Percentiles rank a stretch among this genome's conserved stretches.
Evolutionary conservation across 352 stramenopile species (phyloP).

Genomic region (Phytophthora pistaciae): DNA sequence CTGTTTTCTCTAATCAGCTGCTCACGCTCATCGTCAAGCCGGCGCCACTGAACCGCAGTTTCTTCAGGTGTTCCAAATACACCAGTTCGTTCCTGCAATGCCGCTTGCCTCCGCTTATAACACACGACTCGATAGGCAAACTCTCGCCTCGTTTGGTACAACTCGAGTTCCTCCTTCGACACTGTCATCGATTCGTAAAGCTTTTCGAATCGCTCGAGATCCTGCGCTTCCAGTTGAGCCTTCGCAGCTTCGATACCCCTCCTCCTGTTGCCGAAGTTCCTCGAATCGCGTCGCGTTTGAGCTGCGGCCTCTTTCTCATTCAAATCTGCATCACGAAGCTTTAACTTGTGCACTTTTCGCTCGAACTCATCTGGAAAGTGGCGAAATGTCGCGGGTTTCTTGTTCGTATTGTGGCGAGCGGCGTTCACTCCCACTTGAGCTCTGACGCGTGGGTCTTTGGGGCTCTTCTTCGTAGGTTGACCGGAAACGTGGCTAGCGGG

Average conservation of each 20-base stretch:
- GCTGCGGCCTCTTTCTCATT: background rate
- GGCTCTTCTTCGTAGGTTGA: no score
- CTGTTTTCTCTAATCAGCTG: slow-evolving; percentile 17
- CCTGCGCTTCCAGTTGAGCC: background rate
- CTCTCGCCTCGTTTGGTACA: slow-evolving; percentile 19
- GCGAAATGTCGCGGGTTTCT: background rate
- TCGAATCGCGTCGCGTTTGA: background rate
- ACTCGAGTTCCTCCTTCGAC: slow-evolving; percentile 3
- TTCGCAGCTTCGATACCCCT: background rate
- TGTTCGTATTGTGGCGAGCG: background rate
- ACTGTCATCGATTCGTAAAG: slow-evolving; percentile 14
- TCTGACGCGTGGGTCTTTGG: background rate
- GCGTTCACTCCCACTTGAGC: background rate
- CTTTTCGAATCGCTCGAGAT: slow-evolving; percentile 30
- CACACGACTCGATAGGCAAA: slow-evolving; percentile 24
- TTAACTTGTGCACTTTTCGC: background rate
- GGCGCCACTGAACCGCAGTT: slow-evolving; percentile 3
- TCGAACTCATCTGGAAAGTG: background rate
- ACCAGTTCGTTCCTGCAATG: slow-evolving; percentile 15
- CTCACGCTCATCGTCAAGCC: slow-evolving; percentile 18
- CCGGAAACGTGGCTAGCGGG: no score
- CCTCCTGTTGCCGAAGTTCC: background rate
- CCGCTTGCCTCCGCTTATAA: slow-evolving; percentile 19
- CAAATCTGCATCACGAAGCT: background rate
- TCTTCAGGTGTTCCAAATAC: slow-evolving; percentile 6